Percentiles rank a stretch among this genome's conserved stretches.
Evolutionary conservation across 2,329 filamentous ascomycete species (phyloP).

Genomic region (Magnaporthiopsis incrustans): DNA sequence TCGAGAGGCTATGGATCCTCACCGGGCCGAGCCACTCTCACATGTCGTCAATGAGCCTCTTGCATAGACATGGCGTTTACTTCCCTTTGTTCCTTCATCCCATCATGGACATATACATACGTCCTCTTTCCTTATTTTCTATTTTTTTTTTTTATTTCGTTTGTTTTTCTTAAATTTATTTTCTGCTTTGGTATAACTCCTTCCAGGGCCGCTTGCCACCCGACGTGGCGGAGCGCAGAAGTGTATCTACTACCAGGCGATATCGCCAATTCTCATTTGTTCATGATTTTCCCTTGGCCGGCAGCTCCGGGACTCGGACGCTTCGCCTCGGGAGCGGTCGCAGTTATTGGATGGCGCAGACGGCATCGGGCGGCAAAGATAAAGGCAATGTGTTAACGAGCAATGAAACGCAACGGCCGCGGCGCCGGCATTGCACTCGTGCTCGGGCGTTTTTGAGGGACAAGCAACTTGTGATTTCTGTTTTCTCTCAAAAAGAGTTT

Average conservation of each 20-base stretch:
- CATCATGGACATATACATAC: not conserved
- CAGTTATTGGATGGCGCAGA: not conserved
- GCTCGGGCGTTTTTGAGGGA: not conserved
- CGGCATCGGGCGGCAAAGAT: not conserved
- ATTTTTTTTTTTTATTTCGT: conserved; percentile 1
- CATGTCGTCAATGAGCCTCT: not conserved
- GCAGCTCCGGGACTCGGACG: not conserved
- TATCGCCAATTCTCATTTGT: not conserved
- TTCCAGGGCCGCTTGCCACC: not conserved
- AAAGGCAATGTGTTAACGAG: not conserved
- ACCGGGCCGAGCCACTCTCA: not conserved
- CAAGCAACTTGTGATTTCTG: not conserved
- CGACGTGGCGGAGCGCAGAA: not conserved
- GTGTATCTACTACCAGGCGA: not conserved
- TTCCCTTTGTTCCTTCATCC: not conserved
- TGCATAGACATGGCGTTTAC: conserved; percentile 9
- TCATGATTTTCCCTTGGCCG: not conserved
- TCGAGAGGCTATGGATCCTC: not conserved
- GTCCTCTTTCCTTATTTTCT: not conserved
- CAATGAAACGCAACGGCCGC: not conserved
- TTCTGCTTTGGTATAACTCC: not conserved
- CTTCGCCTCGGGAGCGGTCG: not conserved
- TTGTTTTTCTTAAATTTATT: not conserved
- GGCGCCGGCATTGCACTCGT: not conserved
- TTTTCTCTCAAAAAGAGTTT: not conserved